Conservation (phyloP, 345 rosid species). For the Zanthoxylum bungeanum region DNA sequence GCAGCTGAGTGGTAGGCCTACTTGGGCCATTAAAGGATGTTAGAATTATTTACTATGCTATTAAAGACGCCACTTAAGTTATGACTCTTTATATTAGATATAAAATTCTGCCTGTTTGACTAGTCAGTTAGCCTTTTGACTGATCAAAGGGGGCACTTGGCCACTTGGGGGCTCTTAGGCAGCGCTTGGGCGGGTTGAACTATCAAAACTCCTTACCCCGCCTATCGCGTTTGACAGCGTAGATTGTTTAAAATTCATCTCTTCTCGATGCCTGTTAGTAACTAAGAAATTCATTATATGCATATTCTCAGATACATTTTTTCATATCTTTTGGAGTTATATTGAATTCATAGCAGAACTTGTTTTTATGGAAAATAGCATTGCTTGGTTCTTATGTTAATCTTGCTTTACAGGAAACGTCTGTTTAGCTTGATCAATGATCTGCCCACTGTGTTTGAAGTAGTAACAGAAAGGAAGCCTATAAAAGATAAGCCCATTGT, state of each 20-base stretch:
- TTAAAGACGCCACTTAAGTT: too few relatives aligned
- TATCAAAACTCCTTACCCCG: too few relatives aligned
- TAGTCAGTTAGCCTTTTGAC: too few relatives aligned
- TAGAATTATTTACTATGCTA: neutral
- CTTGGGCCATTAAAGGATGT: neutral
- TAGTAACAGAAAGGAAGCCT: slow-evolving; percentile 87
- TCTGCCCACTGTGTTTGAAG: slow-evolving; percentile 89
- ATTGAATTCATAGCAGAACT: neutral
- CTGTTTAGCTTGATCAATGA: slow-evolving; percentile 89
- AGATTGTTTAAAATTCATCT: too few relatives aligned
- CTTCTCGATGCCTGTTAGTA: neutral
- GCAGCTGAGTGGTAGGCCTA: too few relatives aligned
- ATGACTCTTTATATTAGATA: too few relatives aligned
- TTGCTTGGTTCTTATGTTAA: slow-evolving; percentile 6
- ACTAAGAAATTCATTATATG: neutral
- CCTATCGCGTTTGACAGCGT: too few relatives aligned
- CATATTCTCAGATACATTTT: neutral
- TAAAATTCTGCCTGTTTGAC: too few relatives aligned
- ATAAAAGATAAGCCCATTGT: slow-evolving; percentile 79
- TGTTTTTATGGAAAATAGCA: neutral
- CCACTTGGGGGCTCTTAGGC: too few relatives aligned
- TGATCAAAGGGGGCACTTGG: too few relatives aligned
- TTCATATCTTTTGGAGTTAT: neutral
- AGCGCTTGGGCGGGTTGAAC: too few relatives aligned
- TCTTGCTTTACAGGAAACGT: slow-evolving; percentile 62